Base-by-base conservation (phyloP, 2,329 filamentous ascomycete genomes). In the Talaromyces sp. region DNA sequence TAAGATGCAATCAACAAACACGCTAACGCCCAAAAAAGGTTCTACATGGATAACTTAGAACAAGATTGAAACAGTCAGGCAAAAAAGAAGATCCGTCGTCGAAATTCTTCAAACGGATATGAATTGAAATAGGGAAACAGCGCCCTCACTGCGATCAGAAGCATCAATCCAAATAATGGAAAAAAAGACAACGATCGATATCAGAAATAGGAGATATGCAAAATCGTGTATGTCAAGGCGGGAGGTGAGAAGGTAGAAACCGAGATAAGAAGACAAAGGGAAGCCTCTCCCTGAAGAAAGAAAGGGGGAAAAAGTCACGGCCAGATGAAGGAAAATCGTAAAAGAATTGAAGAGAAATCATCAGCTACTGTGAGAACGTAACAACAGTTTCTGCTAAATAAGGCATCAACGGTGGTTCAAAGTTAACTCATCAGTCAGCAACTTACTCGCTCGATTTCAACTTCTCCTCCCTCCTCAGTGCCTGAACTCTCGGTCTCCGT, bases 401-500 rank as follows among this genome's bases (percentile, higher is more conserved):
- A 13, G 33, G 25, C 10, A 31, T 61, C 54, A 61, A 53, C 36
- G 33, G 11, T 17, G 15, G 11, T n/a, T 41, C 19, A 15, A 37
- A 56, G 41, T 10, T 17, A 11, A 13, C 2, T 25, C 56, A 39
- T n/a, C 21, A 57, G 52, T 21, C 13, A 60, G 58, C 59, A 62
- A 67, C 79, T 74, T 72, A 83, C 81, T 72, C 80, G 76, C 67
- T 82, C 77, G 64, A 84, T 73, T 68, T 78, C 83, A 77, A 89
- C 85, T 46, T 81, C 81, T 67, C 80, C 81, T 67, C 80, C 80
- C 59, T 81, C 83, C 53, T 86, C 75, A 54, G 87, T 75, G 31
- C 81, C 78, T 25, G 88, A 86, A 70, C 85, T 89, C 55, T 85
- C 84, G 57, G 81, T 79, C 50, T 74, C 77, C 15, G 46, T 33